Percentiles rank a stretch among this genome's conserved stretches.
These are phyloP conservation scores for Colletotrichum liriopes DNA, from an alignment of 2,329 filamentous ascomycete species.

Conservation along the genomic window DNA sequence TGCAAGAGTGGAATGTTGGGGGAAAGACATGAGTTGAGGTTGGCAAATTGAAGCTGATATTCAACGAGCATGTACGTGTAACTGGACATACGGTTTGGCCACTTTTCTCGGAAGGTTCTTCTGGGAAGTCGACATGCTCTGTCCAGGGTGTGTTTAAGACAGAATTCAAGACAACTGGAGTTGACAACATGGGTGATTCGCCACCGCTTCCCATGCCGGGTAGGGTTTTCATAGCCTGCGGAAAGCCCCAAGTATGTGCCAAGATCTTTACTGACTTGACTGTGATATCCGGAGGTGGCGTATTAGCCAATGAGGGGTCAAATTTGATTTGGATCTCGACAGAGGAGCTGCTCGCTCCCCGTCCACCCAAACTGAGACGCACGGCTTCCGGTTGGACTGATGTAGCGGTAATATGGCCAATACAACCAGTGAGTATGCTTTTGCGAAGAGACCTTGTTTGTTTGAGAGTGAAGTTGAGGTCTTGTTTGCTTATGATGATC, in stretches of 20 bases:
- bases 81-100: conserved; percentile 44
- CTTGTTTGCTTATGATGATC: conserved; percentile 62
- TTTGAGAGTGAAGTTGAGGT: conserved; percentile 64
- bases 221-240: conserved; percentile 59
- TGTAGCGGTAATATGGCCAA: conserved; percentile 63
- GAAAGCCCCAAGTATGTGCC: conserved; percentile 67
- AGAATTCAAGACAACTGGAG: conserved; percentile 68
- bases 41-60: conserved; percentile 65
- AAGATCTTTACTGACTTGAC: conserved; percentile 65
- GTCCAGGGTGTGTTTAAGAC: conserved; percentile 54
- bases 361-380: conserved; percentile 65
- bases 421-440: conserved; percentile 65
- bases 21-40: conserved; percentile 64
- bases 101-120: conserved; percentile 39
- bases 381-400: conserved; percentile 63
- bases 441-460: conserved; percentile 68
- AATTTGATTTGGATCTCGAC: conserved; percentile 64
- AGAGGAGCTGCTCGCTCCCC: conserved; percentile 57
- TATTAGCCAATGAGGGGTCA: conserved; percentile 58
- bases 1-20: conserved; percentile 72
- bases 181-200: conserved; percentile 47
- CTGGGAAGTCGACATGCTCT: conserved; percentile 52
- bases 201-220: conserved; percentile 66
- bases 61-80: conserved; percentile 58
- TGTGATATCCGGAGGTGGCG: conserved; percentile 63